Percentiles rank a stretch among this genome's conserved stretches.
phyloP scores from a whole-genome alignment of 192 early-diverging fungal species.

The Phycomyces blakesleeanus region DNA sequence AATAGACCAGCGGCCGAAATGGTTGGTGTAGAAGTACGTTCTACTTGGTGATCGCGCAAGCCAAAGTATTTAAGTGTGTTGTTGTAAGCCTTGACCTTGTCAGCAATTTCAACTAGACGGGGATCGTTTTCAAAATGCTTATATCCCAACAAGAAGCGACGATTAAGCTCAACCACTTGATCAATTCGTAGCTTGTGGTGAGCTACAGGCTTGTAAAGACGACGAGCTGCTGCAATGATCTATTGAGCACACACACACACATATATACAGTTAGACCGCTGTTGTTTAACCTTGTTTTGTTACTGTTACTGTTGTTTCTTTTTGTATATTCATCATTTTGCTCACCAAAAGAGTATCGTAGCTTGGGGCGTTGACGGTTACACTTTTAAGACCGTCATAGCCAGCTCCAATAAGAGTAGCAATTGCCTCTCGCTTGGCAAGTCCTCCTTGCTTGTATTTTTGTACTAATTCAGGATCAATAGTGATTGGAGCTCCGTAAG shows the following conservation, averaged over 20 bases:
- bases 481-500: slow-evolving; percentile 86
- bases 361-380: slow-evolving; percentile 92
- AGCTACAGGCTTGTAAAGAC: slow-evolving; percentile 80
- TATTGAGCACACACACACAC: slow-evolving; percentile 22
- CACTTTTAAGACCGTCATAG: slow-evolving; percentile 71
- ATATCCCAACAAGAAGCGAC: slow-evolving; percentile 85
- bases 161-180: slow-evolving; percentile 83
- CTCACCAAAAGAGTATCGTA: slow-evolving; percentile 81
- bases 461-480: slow-evolving; percentile 74
- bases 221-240: slow-evolving; percentile 84
- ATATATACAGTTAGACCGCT: no score
- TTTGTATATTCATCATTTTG: no score
- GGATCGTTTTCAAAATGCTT: slow-evolving; percentile 75
- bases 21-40: slow-evolving; percentile 68
- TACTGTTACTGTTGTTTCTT: no score
- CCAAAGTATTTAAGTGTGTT: slow-evolving; percentile 84
- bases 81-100: slow-evolving; percentile 80
- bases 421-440: slow-evolving; percentile 76
- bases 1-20: slow-evolving; percentile 62
- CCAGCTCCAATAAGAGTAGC: slow-evolving; percentile 67
- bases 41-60: slow-evolving; percentile 92
- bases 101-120: slow-evolving; percentile 64
- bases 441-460: slow-evolving; percentile 77
- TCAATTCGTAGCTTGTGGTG: slow-evolving; percentile 77
- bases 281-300: no score